Conservation (phyloP, 1,139 yeast genomes). For the Saccharomyces hybrid region DNA sequence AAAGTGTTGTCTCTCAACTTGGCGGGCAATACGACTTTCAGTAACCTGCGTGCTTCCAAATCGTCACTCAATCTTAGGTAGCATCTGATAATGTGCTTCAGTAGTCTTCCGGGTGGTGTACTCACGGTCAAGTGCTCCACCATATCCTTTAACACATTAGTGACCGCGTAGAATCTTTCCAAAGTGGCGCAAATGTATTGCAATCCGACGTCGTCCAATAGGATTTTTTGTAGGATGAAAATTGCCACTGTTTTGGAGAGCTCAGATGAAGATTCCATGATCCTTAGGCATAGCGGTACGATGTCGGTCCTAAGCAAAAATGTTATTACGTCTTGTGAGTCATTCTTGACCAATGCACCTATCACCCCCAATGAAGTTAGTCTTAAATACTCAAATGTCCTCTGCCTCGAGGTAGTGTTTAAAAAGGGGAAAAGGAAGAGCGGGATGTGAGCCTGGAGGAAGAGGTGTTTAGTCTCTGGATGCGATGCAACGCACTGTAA, state of each 20-base stretch:
- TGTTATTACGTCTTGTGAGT: slow-evolving; percentile 88
- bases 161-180: slow-evolving; percentile 90
- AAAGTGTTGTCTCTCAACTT: slow-evolving; percentile 82
- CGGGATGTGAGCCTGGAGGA: slow-evolving; percentile 85
- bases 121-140: slow-evolving; percentile 70
- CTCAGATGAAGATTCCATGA: slow-evolving; percentile 94
- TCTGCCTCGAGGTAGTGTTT: slow-evolving; percentile 82
- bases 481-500: slow-evolving; percentile 96
- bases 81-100: slow-evolving; percentile 92
- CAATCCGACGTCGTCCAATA: slow-evolving; percentile 86
- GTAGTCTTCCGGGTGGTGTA: slow-evolving; percentile 59
- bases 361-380: slow-evolving; percentile 91
- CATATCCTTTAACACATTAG: slow-evolving; percentile 81
- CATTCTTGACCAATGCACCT: slow-evolving; percentile 94
- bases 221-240: slow-evolving; percentile 84
- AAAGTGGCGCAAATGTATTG: slow-evolving; percentile 89
- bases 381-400: slow-evolving; percentile 88
- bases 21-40: slow-evolving; percentile 68
- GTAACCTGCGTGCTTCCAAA: slow-evolving; percentile 80
- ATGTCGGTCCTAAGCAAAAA: slow-evolving; percentile 88
- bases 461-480: slow-evolving; percentile 76
- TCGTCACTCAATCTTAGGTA: slow-evolving; percentile 87
- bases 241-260: slow-evolving; percentile 93
- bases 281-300: slow-evolving; percentile 86
- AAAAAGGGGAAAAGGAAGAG: slow-evolving; percentile 87